Evolutionary conservation across 1,284 basidiomycete genomes (phyloP), one percentile per base, ranked within the genome.

Genomic region (Thelephora terrestris): DNA sequence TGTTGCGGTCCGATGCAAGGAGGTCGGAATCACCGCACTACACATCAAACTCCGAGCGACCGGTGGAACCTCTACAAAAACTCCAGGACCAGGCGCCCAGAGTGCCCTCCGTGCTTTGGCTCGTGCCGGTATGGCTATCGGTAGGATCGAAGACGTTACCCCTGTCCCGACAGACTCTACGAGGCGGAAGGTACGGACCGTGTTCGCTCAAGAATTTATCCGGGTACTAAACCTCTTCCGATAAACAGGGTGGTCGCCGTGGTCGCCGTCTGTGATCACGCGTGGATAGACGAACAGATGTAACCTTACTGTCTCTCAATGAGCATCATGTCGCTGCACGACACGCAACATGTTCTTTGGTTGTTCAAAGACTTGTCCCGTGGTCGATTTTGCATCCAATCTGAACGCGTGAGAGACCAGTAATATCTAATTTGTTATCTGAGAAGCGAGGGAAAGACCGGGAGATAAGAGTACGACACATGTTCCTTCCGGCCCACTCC

Each of bases 1-100:
- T 65, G 91, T 93, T 59, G 94, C 95, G 54, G 70, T 77, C 51
- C 91, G 95, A 61, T 99, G 95, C 87, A 91, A 91, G 69, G 96
- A 99, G 75, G 91, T 98, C 60, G 95, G 96, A 56, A 91, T 99
- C 74, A 98, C 90, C 58, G 95, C 95, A 52, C 85, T 98, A 51
- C 92, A 95, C 75, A 83, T 94, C 75, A 97, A 98, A 78, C 85
- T 99, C 64, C 88, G 95, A 61, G 95, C 96, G 50, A 99, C 95
- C 54, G 96, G 95, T 68, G 95, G 95, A 68, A 97, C 93, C 55
- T 91, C 92, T 60, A 98, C 95, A 67, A 99, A 99, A 79, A 96
- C 95, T 57, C 96, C 95, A 52, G 95, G 95, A 53, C 95, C 95
- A 45, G 95, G 95, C 76, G 95, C 92, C 46, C 95, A 99, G 79